Percentiles rank a stretch among this genome's conserved stretches.
Conservation (phyloP, 345 rosid genomes). For the Salix suchowensis region DNA sequence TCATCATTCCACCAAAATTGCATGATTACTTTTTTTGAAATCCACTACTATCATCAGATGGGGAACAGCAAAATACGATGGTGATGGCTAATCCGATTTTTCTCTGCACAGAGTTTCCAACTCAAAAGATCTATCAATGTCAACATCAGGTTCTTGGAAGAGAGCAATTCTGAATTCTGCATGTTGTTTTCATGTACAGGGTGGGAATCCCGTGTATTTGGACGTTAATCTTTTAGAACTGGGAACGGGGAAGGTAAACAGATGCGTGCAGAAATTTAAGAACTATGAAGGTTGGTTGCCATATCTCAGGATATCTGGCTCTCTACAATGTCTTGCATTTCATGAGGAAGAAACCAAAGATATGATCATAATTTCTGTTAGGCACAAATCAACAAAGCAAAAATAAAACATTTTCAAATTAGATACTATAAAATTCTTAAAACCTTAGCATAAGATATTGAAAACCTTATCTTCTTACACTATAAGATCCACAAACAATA, state of each 20-base stretch:
- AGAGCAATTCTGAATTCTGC: not conserved
- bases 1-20: no score
- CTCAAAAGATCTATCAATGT: no score
- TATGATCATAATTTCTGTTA: not conserved
- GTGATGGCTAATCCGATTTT: no score
- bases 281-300: not conserved
- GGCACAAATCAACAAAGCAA: not conserved
- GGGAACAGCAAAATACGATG: no score
- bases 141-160: not conserved
- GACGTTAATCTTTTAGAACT: not conserved
- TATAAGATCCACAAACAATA: conserved; percentile 18
- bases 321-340: not conserved
- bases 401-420: conserved; percentile 18
- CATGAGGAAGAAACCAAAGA: not conserved
- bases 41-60: no score
- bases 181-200: not conserved
- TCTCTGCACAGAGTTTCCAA: no score
- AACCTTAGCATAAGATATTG: conserved; percentile 17
- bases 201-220: not conserved
- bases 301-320: not conserved
- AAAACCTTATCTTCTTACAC: conserved; percentile 17
- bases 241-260: not conserved
- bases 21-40: no score
- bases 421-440: conserved; percentile 29
- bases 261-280: not conserved